Evolutionary conservation across 208 protist species (phyloP), one percentile per base, ranked within the genome.

Genomic region (Trypanosoma vivax): DNA sequence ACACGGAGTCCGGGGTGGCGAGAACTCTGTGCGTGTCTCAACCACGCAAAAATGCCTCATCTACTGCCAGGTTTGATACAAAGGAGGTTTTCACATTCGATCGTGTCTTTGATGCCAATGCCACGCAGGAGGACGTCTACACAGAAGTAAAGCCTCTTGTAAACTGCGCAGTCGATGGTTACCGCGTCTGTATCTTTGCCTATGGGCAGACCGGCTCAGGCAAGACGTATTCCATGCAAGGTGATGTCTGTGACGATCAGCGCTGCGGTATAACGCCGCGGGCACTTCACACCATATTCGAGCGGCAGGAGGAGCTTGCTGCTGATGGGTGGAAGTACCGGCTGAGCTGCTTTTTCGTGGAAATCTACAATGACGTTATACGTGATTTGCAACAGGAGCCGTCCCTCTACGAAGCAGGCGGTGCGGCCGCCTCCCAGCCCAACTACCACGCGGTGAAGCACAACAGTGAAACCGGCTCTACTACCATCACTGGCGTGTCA

Each of bases 281-380:
- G 16, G 81, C 86, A 2, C 57, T 96, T 33, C 57, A 62, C 33
- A 82, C 80, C 6, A 79, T 95, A 30, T 87, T 94, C 33, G 46
- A 48, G 34, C 80, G 86, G 2, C 59, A 78, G 43, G 69, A 70
- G 23, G 76, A 58, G 53, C 65, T 94, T 14, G 33, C 56, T 1
- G 52, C 68, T 5, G 80, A 94, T 29, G 90, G 86, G 16, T 96
- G 90, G 88, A 60, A 30, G 18, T 90, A 90, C 51, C 53, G 66
- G 19, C 54, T 95, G 16, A 71, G 66, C 2, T 90, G 81, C 60
- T 79, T 69, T 45, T 90, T 91, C 50, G 63, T 96, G 4, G 88
- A 96, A 59, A 94, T 96, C 52, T 95, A 96, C 77, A 96, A 95
- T 61, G 90, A 96, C 52, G 71, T 73, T 14, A 83, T 94, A 30